A percentile compares a stretch with the other conserved stretches of the same genome.
phyloP scores from a whole-genome alignment of 2,329 filamentous ascomycete genomes.

The Pyrenochaeta sp. region DNA sequence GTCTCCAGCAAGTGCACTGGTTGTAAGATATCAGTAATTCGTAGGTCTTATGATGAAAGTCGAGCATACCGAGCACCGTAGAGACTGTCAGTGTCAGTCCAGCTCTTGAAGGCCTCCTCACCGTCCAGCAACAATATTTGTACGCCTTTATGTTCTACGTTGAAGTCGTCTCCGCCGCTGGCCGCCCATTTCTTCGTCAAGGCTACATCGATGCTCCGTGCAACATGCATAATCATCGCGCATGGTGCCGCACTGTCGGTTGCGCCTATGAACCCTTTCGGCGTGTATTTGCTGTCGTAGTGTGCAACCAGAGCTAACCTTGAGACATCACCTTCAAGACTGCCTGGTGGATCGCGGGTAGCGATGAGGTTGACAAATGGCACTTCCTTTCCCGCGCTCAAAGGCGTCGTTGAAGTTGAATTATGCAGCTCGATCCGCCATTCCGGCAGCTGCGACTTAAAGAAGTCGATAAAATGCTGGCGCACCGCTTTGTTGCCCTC shows the following conservation, averaged over 20 bases:
- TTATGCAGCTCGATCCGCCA: conserved; percentile 90
- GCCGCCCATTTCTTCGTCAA: conserved; percentile 87
- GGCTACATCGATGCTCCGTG: conserved; percentile 80
- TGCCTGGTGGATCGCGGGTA: conserved; percentile 88
- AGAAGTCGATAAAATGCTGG: conserved; percentile 86
- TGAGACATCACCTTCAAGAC: conserved; percentile 75
- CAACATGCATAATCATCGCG: conserved; percentile 89
- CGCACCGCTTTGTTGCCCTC: conserved; percentile 77
- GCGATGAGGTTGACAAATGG: conserved; percentile 91
- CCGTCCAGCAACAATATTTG: conserved; percentile 93
- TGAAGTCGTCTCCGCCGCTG: conserved; percentile 54
- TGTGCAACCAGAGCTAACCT: conserved; percentile 90
- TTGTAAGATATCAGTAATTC: neutral
- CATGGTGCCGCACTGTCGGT: conserved; percentile 94
- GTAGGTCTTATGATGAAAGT: neutral
- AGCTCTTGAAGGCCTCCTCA: conserved; percentile 87
- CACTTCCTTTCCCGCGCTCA: conserved; percentile 73
- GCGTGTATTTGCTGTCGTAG: conserved; percentile 86
- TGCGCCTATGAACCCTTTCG: conserved; percentile 89
- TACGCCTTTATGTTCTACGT: conserved; percentile 78
- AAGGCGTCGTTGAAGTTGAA: conserved; percentile 82
- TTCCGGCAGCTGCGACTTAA: conserved; percentile 74
- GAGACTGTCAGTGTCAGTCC: conserved; percentile 83
- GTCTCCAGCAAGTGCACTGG: conserved; percentile 75
- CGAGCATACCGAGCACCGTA: conserved; percentile 79